These are phyloP conservation scores for Obba rivulosa DNA, from an alignment of 768 basidiomycete genomes.

Conservation along the genomic window DNA sequence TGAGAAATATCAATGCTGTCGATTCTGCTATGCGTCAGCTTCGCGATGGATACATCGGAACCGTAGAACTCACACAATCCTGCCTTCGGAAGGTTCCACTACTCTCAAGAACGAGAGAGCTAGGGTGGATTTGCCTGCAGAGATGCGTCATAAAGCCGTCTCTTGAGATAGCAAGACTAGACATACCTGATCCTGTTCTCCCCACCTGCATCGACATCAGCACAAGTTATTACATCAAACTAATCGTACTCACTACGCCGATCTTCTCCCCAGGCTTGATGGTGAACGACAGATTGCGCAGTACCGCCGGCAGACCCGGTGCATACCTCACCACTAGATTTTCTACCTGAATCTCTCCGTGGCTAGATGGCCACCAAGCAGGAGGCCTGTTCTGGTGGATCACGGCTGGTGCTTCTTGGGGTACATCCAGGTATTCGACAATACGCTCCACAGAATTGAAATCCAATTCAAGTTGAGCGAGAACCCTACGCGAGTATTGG, in stretches of 20 bases:
- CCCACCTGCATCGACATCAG: conserved; percentile 43
- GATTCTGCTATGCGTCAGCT: conserved; percentile 31
- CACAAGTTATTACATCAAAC: neutral
- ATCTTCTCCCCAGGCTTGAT: conserved; percentile 62
- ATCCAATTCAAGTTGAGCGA: conserved; percentile 66
- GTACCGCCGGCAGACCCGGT: conserved; percentile 52
- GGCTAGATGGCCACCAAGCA: conserved; percentile 64
- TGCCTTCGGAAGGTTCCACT: conserved; percentile 52
- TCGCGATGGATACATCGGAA: neutral
- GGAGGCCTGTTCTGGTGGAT: conserved; percentile 55
- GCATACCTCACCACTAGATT: conserved; percentile 59
- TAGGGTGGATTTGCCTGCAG: conserved; percentile 26
- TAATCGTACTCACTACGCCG: conserved; percentile 46
- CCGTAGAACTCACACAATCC: conserved; percentile 43
- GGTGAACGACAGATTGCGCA: conserved; percentile 53
- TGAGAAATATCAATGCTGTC: conserved; percentile 66
- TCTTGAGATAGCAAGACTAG: neutral
- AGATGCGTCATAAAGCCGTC: neutral
- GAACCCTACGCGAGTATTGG: conserved; percentile 40
- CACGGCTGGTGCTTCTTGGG: conserved; percentile 63
- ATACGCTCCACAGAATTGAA: conserved; percentile 75
- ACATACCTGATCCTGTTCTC: conserved; percentile 57
- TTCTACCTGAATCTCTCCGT: conserved; percentile 53
- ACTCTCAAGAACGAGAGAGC: conserved; percentile 43
- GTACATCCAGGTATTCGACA: conserved; percentile 61